Evolutionary conservation across 129 eudicot species (phyloP).

Genomic region (Oenanthe sinensis): DNA sequence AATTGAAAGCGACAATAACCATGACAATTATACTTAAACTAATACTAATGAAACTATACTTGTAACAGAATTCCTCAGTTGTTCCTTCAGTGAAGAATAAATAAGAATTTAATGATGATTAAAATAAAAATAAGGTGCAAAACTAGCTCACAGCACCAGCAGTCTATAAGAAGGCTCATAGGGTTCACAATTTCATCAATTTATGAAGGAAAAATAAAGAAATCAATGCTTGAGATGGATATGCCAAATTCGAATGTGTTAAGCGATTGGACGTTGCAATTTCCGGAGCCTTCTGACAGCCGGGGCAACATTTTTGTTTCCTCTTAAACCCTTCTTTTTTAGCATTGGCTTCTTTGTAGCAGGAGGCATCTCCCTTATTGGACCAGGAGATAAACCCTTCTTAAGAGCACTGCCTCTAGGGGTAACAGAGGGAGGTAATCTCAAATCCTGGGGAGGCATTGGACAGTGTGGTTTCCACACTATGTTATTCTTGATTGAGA

Average conservation of each 20-base stretch:
- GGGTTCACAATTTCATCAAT: not conserved
- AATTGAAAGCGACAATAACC: not conserved
- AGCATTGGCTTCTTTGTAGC: constrained; percentile 43
- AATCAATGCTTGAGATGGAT: constrained; percentile 5
- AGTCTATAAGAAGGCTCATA: not conserved
- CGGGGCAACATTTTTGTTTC: constrained; percentile 44
- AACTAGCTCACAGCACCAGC: constrained; percentile 7
- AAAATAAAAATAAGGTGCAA: not conserved
- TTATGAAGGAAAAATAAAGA: not conserved
- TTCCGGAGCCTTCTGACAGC: constrained; percentile 48
- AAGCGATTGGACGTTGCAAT: constrained; percentile 33
- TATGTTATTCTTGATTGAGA: constrained; percentile 81
- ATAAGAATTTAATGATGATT: not conserved
- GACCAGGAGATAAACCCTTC: constrained; percentile 94
- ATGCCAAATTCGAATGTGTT: constrained; percentile 23
- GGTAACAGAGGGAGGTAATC: constrained; percentile 85
- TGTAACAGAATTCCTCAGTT: not conserved
- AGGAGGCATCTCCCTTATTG: constrained; percentile 58
- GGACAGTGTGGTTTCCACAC: constrained; percentile 93
- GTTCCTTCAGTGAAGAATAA: not conserved
- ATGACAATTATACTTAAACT: not conserved
- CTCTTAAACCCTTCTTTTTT: constrained; percentile 50
- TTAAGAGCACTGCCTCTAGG: constrained; percentile 95
- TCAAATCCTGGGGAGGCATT: constrained; percentile 70
- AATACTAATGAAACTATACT: not conserved